phyloP scores from a whole-genome alignment of 345 rosid genomes.

The Combretum micranthum region DNA sequence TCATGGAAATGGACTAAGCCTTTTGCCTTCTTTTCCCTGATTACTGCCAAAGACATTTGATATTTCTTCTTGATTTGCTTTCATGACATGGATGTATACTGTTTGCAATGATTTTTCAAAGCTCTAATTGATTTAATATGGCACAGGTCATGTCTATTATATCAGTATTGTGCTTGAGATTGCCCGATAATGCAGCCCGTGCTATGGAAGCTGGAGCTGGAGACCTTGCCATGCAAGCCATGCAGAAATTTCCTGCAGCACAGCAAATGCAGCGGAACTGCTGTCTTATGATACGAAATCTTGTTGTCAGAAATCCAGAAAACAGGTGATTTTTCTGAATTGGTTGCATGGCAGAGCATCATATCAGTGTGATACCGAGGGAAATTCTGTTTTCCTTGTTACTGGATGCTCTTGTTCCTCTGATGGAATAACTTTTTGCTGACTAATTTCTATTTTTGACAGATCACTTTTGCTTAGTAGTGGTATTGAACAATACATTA shows the following conservation, averaged over 20 bases:
- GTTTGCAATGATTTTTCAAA: not conserved
- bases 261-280: constrained; percentile 64
- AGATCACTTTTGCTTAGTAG: constrained; percentile 58
- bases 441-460: constrained; percentile 12
- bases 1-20: no score
- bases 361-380: not conserved
- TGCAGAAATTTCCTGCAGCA: constrained; percentile 70
- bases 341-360: not conserved
- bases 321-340: constrained; percentile 49
- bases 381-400: not conserved
- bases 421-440: not conserved
- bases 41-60: no score
- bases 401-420: not conserved
- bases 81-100: no score
- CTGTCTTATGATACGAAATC: constrained; percentile 89
- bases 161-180: constrained; percentile 73
- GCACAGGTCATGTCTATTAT: constrained; percentile 72
- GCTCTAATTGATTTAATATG: not conserved
- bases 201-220: constrained; percentile 97
- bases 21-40: no score
- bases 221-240: constrained; percentile 76
- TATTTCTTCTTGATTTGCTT: no score
- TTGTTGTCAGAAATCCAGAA: constrained; percentile 72
- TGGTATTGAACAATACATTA: constrained; percentile 64
- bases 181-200: constrained; percentile 72